A percentile compares a stretch with the other conserved stretches of the same genome.
Evolutionary conservation across 495 filamentous ascomycete genomes (phyloP).

Genomic region (Trichoderma gamsii): DNA sequence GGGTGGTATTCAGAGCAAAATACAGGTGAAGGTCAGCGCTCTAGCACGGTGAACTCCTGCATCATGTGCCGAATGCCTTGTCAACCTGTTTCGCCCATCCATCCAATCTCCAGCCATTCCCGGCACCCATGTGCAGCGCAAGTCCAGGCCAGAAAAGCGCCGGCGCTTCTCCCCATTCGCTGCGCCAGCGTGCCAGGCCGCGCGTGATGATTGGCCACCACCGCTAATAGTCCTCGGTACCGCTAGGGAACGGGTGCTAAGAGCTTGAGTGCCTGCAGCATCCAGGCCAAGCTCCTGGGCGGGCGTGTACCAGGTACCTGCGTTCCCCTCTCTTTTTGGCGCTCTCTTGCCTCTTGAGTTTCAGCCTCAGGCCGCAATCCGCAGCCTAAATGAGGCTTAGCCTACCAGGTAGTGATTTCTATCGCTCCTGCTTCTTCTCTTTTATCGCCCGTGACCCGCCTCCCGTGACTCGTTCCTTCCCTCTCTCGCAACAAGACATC

Average conservation of each 20-base stretch:
- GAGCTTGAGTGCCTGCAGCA: not conserved
- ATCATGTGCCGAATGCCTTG: slow-evolving; percentile 4
- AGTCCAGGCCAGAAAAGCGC: not conserved
- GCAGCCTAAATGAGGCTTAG: not conserved
- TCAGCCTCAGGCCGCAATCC: slow-evolving; percentile 3
- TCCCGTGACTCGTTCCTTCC: not conserved
- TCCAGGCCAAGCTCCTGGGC: too few relatives aligned
- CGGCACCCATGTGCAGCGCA: not conserved
- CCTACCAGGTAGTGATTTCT: not conserved
- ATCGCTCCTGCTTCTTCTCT: not conserved
- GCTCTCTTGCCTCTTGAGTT: not conserved
- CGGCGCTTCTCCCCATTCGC: slow-evolving; percentile 4
- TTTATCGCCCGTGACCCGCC: not conserved
- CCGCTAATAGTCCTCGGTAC: not conserved
- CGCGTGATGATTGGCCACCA: slow-evolving; percentile 5
- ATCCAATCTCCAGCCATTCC: not conserved
- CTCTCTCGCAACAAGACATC: not conserved
- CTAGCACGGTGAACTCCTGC: not conserved
- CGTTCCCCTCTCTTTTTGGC: not conserved
- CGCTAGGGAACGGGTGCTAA: not conserved
- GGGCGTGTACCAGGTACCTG: not conserved
- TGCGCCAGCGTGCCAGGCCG: not conserved
- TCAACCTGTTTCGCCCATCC: not conserved
- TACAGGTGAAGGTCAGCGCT: not conserved
- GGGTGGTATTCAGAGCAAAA: not conserved